Evolutionary conservation across 169 alveolate species (phyloP).

Genomic region (Perkinsus marinus): DNA sequence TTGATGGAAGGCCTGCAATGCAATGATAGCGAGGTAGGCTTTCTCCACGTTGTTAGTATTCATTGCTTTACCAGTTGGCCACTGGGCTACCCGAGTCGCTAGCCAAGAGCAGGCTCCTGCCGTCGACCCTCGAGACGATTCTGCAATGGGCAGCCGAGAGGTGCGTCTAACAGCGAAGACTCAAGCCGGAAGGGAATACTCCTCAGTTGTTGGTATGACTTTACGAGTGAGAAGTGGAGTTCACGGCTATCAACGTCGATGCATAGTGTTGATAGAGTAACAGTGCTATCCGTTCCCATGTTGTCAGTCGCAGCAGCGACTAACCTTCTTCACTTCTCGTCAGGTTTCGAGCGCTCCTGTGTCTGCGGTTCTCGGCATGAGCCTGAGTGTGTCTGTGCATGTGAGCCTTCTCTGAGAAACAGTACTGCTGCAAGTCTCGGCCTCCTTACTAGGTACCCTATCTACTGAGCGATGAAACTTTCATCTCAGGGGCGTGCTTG

Average conservation of each 20-base stretch:
- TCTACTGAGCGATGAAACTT: background rate
- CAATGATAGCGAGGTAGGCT: no score
- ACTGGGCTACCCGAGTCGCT: background rate
- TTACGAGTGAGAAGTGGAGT: background rate
- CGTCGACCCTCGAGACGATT: background rate
- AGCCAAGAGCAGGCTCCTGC: background rate
- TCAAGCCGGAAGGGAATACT: background rate
- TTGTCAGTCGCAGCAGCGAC: background rate
- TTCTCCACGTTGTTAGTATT: no score
- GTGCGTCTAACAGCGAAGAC: background rate
- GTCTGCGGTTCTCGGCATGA: background rate
- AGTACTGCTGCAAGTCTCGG: background rate
- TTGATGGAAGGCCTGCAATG: no score
- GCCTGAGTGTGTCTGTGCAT: background rate
- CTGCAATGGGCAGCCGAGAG: background rate
- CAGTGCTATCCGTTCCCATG: background rate
- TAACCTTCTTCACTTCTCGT: background rate
- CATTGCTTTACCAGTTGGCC: no score
- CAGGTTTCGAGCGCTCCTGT: background rate
- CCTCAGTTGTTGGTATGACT: background rate
- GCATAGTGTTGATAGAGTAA: no score
- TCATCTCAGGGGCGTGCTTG: background rate
- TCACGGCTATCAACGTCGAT: background rate
- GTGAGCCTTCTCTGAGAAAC: background rate
- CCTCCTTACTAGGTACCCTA: background rate